These are phyloP conservation scores for Collybiopsis luxurians DNA, from an alignment of 768 basidiomycete species.

Conservation along the genomic window DNA sequence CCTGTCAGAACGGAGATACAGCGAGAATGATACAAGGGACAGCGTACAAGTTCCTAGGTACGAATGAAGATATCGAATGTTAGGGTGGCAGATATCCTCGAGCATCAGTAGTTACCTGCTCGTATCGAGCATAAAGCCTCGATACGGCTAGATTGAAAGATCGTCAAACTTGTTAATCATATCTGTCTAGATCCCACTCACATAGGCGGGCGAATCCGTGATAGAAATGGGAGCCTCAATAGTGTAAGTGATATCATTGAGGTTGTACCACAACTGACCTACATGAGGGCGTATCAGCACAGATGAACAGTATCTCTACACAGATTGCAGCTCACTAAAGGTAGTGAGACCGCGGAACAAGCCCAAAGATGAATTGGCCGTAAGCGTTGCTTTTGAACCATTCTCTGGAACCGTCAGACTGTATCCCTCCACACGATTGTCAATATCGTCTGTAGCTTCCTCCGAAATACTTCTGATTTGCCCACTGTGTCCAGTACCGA, in stretches of 20 bases:
- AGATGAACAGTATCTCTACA: too few relatives aligned
- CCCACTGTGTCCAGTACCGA: conserved; percentile 9
- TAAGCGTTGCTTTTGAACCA: conserved; percentile 50
- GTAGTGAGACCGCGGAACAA: conserved; percentile 72
- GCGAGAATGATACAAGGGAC: too few relatives aligned
- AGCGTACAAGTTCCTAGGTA: conserved; percentile 63
- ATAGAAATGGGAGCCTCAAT: conserved; percentile 58
- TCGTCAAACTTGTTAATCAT: not conserved
- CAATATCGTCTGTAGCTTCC: conserved; percentile 47
- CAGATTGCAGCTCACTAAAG: conserved; percentile 44
- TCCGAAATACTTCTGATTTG: conserved; percentile 6
- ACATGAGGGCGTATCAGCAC: too few relatives aligned
- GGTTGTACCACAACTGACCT: conserved; percentile 61
- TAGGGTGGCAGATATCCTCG: too few relatives aligned
- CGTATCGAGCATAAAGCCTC: conserved; percentile 82
- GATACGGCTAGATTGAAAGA: conserved; percentile 49
- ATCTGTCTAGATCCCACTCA: conserved; percentile 27
- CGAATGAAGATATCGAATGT: too few relatives aligned
- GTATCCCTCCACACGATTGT: conserved; percentile 59
- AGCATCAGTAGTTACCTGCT: too few relatives aligned
- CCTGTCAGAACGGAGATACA: too few relatives aligned
- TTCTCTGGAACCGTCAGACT: conserved; percentile 52
- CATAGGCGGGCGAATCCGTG: conserved; percentile 63
- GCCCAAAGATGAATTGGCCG: conserved; percentile 64
- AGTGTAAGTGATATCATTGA: conserved; percentile 45